Percentiles rank a stretch among this genome's conserved stretches.
Evolutionary conservation across 2,329 filamentous ascomycete genomes (phyloP).

Genomic region (Venturia nashicola): DNA sequence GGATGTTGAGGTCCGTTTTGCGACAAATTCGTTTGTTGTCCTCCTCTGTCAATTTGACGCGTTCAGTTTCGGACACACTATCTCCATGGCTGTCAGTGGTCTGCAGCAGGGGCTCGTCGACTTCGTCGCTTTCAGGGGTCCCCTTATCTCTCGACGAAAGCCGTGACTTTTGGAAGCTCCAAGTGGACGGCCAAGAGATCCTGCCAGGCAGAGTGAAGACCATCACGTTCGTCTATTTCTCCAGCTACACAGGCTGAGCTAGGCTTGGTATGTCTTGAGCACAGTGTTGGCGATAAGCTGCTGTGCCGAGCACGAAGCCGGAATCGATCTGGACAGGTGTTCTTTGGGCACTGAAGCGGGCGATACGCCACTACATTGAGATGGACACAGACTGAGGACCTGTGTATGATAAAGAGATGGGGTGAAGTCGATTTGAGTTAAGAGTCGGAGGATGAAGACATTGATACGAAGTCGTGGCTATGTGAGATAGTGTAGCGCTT

Average conservation of each 20-base stretch:
- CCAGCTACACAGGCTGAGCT: not conserved
- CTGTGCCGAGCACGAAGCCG: not conserved
- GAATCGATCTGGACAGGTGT: not conserved
- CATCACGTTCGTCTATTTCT: not conserved
- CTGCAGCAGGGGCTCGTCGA: not conserved
- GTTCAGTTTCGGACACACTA: conserved; percentile 9
- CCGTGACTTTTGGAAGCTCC: not conserved
- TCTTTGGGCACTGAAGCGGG: not conserved
- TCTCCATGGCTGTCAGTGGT: not conserved
- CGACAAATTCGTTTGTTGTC: conserved; percentile 43
- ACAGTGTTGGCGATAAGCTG: not conserved
- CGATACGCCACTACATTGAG: not conserved
- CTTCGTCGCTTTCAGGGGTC: not conserved
- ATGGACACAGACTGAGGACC: not conserved
- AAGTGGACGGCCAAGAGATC: not conserved
- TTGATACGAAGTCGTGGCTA: not conserved
- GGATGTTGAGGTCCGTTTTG: conserved; percentile 49
- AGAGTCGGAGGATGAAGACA: not conserved
- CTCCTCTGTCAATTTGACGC: conserved; percentile 24
- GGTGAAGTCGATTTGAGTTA: not conserved
- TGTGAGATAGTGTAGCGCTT: not conserved
- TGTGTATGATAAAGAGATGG: no score
- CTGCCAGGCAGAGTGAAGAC: not conserved
- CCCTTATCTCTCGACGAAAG: not conserved
- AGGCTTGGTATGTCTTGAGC: not conserved